Conservation (phyloP, 306 rosid genomes). For the Oemleria cerasiformis region DNA sequence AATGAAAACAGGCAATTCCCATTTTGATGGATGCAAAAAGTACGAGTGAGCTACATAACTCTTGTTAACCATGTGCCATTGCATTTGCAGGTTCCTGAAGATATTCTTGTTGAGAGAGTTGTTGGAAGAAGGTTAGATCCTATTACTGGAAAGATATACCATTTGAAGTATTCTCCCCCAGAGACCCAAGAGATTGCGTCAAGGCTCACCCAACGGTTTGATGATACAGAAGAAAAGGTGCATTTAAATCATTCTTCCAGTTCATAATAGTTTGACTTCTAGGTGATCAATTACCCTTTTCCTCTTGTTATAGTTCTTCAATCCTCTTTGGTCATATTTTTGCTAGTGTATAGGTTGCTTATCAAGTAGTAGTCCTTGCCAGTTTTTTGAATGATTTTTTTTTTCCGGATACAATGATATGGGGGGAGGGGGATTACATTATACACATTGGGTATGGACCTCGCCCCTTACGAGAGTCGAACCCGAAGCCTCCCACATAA, state of each 20-base stretch:
- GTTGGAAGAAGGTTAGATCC: constrained; percentile 95
- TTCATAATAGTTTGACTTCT: constrained; percentile 8
- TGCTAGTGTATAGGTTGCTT: not conserved
- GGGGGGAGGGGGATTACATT: too few species aligned
- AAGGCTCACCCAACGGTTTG: constrained; percentile 92
- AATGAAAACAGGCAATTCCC: not conserved
- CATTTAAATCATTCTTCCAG: constrained; percentile 5
- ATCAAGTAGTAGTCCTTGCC: not conserved
- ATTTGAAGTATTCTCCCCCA: constrained; percentile 86
- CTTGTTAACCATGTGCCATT: constrained; percentile 9
- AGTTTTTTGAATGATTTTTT: constrained; percentile 10
- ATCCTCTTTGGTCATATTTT: not conserved
- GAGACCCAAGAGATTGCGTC: constrained; percentile 74
- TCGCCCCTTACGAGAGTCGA: too few species aligned
- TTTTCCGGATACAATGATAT: too few species aligned
- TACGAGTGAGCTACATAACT: not conserved
- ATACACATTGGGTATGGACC: too few species aligned
- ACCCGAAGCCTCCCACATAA: too few species aligned
- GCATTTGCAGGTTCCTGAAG: constrained; percentile 75
- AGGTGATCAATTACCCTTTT: not conserved
- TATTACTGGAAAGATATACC: constrained; percentile 85
- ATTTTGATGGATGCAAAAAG: not conserved
- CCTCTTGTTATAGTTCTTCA: constrained; percentile 7
- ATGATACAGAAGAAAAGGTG: constrained; percentile 92
- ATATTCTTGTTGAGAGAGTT: constrained; percentile 82